A percentile compares a stretch with the other conserved stretches of the same genome.
Conservation (phyloP, 176 grass and related monocot species). For the Coix lacrymajobi region DNA sequence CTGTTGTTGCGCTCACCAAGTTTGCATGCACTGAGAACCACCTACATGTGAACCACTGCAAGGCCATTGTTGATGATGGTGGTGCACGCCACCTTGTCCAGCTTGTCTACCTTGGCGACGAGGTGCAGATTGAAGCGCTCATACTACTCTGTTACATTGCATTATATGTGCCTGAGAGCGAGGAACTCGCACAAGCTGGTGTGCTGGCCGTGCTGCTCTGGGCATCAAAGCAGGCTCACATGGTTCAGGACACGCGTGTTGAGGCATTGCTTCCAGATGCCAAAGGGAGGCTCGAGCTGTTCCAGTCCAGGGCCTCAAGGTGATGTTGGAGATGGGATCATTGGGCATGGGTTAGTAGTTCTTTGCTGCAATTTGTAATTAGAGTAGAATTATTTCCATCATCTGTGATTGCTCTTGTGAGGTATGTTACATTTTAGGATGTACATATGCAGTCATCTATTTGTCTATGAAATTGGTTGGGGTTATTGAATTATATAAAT, state of each 20-base stretch:
- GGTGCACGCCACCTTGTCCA: constrained; percentile 79
- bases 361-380: constrained; percentile 18
- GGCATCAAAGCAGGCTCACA: constrained; percentile 80
- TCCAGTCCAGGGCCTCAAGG: constrained; percentile 57
- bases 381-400: constrained; percentile 28
- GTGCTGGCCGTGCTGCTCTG: constrained; percentile 67
- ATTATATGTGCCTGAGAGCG: constrained; percentile 65
- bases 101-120: constrained; percentile 70
- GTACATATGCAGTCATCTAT: constrained; percentile 30
- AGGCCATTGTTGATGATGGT: constrained; percentile 55
- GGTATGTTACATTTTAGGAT: constrained; percentile 15
- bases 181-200: constrained; percentile 73
- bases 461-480: constrained; percentile 22
- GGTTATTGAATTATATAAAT: constrained; percentile 25
- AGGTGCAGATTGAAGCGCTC: constrained; percentile 75
- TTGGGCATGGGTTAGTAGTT: constrained; percentile 23
- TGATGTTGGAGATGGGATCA: constrained; percentile 20
- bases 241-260: constrained; percentile 63
- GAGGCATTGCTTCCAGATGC: constrained; percentile 58
- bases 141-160: constrained; percentile 82
- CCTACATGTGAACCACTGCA: constrained; percentile 70
- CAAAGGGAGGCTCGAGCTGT: constrained; percentile 61
- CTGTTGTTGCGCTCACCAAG: constrained; percentile 76
- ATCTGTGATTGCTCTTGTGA: constrained; percentile 27
- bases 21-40: constrained; percentile 67